Evolutionary conservation across 306 rosid species (phyloP).

Genomic region (Carpinus viminea): DNA sequence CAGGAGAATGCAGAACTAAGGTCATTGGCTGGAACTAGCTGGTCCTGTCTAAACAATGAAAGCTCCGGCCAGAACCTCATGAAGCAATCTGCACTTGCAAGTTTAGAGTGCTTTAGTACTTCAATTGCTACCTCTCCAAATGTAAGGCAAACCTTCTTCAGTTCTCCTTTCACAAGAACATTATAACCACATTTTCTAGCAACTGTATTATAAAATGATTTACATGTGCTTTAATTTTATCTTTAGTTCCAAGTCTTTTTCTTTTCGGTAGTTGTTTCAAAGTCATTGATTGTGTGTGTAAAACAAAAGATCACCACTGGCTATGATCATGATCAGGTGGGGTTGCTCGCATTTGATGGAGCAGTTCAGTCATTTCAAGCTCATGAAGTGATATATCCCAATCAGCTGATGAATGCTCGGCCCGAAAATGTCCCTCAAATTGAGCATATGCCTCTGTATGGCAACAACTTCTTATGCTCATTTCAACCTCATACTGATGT

Average conservation of each 20-base stretch:
- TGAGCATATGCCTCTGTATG: conserved; percentile 12
- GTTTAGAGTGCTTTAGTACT: conserved; percentile 11
- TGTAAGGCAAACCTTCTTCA: not conserved
- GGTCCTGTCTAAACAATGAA: not conserved
- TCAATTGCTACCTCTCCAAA: not conserved
- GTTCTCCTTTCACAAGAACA: not conserved
- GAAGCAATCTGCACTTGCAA: not conserved
- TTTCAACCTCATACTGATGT: not conserved
- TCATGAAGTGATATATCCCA: not conserved
- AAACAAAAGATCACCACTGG: not conserved
- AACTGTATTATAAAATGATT: not conserved
- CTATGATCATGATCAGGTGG: conserved; percentile 9
- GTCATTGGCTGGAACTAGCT: not conserved
- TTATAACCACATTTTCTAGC: not conserved
- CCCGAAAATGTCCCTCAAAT: not conserved
- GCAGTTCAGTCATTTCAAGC: not conserved
- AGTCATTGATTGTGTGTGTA: not conserved
- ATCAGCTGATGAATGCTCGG: not conserved
- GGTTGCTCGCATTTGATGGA: conserved; percentile 3
- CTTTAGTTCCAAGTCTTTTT: not conserved
- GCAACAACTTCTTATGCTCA: not conserved
- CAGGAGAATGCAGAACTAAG: not conserved
- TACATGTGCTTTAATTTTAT: not conserved
- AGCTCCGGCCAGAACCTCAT: not conserved
- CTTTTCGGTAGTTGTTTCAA: too few relatives aligned